A percentile compares a stretch with the other conserved stretches of the same genome.
Evolutionary conservation across 768 basidiomycete genomes (phyloP).

Genomic region (Cubamyces sp.): DNA sequence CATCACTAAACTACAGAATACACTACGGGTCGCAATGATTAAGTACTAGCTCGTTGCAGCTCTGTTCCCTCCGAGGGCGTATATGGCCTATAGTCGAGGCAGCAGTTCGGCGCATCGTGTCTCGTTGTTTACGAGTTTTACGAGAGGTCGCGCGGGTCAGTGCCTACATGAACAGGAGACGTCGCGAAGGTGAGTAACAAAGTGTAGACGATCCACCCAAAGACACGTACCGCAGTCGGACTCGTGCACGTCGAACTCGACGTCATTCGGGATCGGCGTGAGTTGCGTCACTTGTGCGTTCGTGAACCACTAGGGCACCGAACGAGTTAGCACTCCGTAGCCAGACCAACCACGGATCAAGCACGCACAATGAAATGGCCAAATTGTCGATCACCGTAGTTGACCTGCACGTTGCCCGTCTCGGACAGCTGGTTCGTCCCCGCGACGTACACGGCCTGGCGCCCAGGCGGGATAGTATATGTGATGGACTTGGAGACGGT

Average conservation of each 20-base stretch:
- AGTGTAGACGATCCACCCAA: background rate
- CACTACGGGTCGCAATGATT: no score
- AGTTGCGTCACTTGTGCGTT: slow-evolving; percentile 1
- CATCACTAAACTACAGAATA: no score
- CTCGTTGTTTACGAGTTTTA: background rate
- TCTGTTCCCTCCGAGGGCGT: no score
- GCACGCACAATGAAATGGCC: slow-evolving; percentile 19
- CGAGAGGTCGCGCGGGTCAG: background rate
- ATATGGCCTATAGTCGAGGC: no score
- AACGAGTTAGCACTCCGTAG: background rate
- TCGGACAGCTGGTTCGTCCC: slow-evolving; percentile 13
- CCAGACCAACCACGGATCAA: no score
- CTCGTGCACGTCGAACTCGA: slow-evolving; percentile 17
- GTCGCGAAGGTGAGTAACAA: background rate
- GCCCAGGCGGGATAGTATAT: slow-evolving; percentile 7
- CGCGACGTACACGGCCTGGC: slow-evolving; percentile 21
- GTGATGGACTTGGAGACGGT: slow-evolving; percentile 12
- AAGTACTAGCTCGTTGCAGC: no score
- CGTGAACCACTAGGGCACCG: slow-evolving; percentile 7
- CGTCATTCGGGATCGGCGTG: slow-evolving; percentile 3
- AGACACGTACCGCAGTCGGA: slow-evolving; percentile 4
- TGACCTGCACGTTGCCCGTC: slow-evolving; percentile 23
- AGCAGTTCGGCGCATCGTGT: no score
- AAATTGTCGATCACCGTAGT: slow-evolving; percentile 9
- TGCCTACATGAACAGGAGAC: background rate